Percentiles rank a stretch among this genome's conserved stretches.
These are phyloP conservation scores for Flaveria brownii DNA, from an alignment of 129 eudicot species.

Conservation along the genomic window DNA sequence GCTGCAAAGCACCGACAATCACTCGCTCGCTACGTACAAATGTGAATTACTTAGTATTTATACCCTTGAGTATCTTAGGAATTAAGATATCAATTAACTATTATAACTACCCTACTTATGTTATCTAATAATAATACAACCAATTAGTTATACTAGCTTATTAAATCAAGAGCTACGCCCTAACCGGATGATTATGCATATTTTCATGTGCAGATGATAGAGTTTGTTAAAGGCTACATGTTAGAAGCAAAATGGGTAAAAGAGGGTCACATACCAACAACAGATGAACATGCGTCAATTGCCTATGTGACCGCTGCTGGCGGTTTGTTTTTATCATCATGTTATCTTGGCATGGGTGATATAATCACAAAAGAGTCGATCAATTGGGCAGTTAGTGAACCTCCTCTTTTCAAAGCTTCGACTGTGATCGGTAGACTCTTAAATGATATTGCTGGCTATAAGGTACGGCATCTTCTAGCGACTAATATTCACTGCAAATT, in stretches of 20 bases:
- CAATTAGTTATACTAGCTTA: no score
- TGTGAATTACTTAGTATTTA: no score
- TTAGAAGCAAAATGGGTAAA: conserved; percentile 2
- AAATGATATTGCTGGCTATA: background rate
- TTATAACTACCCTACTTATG: no score
- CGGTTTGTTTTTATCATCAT: background rate
- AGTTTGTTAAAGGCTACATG: background rate
- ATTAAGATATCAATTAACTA: no score
- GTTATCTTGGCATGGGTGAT: conserved; percentile 7
- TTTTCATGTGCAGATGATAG: background rate
- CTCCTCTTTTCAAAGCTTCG: background rate
- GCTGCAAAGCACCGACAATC: no score
- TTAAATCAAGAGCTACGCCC: no score
- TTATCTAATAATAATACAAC: no score
- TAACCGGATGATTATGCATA: background rate
- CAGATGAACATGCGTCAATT: conserved; percentile 6
- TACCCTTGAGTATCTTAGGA: no score
- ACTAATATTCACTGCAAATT: no score
- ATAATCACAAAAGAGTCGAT: background rate
- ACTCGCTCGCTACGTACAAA: no score
- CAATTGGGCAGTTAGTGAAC: background rate
- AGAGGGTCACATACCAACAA: conserved; percentile 5
- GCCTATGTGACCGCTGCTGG: background rate
- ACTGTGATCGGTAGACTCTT: background rate
- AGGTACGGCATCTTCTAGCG: background rate